phyloP scores from a whole-genome alignment of 2,329 filamentous ascomycete genomes.

The Colletotrichum agaves region DNA sequence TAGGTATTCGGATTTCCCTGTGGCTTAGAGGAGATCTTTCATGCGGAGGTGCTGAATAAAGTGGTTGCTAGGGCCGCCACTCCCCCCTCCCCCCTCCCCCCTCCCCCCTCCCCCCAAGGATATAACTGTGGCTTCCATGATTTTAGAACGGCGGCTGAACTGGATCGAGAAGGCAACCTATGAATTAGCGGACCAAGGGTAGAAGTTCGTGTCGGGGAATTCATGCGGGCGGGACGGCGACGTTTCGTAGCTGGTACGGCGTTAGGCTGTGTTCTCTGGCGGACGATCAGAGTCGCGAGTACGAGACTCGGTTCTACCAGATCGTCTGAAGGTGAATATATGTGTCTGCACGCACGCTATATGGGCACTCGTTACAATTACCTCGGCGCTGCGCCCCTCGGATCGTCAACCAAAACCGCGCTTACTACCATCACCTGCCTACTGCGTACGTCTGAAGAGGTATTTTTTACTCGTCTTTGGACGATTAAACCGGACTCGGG shows the following conservation, averaged over 20 bases:
- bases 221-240: constrained; percentile 28
- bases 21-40: constrained; percentile 37
- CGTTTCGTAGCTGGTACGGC: constrained; percentile 36
- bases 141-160: constrained; percentile 6
- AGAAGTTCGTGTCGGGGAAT: constrained; percentile 13
- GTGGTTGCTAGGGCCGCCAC: constrained; percentile 8
- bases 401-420: constrained; percentile 20
- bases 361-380: too few relatives aligned
- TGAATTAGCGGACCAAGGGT: constrained; percentile 7
- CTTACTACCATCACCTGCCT: constrained; percentile 17
- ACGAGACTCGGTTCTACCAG: constrained; percentile 35
- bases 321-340: constrained; percentile 32
- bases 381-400: constrained; percentile 3
- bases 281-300: constrained; percentile 30
- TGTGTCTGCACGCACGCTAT: not conserved
- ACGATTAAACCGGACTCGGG: constrained; percentile 17
- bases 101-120: constrained; percentile 11
- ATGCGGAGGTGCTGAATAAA: constrained; percentile 25
- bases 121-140: constrained; percentile 22
- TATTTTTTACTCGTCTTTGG: constrained; percentile 22
- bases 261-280: constrained; percentile 20
- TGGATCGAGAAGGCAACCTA: constrained; percentile 10
- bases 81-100: too few relatives aligned
- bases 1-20: constrained; percentile 26
- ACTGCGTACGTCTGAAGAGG: constrained; percentile 18